phyloP scores from a whole-genome alignment of 2,329 filamentous ascomycete genomes.

The Aspergillus aculeatus region DNA sequence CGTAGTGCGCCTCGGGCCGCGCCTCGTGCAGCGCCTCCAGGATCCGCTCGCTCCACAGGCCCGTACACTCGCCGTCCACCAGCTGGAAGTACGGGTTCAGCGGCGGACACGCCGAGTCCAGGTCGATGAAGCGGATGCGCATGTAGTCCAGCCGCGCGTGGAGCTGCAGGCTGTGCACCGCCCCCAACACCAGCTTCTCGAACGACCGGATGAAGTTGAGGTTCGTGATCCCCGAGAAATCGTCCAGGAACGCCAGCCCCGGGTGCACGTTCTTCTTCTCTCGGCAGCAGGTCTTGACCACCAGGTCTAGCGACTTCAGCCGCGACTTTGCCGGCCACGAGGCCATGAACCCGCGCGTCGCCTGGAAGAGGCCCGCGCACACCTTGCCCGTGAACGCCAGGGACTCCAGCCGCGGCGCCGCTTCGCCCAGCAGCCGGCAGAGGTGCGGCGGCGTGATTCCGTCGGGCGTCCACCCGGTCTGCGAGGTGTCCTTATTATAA shows the following conservation, averaged over 20 bases:
- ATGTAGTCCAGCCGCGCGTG: conserved; percentile 63
- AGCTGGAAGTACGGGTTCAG: conserved; percentile 73
- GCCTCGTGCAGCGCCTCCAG: conserved; percentile 59
- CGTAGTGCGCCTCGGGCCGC: conserved; percentile 59
- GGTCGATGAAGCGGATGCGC: conserved; percentile 71
- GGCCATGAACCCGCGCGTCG: conserved; percentile 53
- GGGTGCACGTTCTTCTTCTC: conserved; percentile 24
- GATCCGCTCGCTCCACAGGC: conserved; percentile 71
- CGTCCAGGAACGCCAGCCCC: conserved; percentile 53
- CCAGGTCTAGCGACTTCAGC: conserved; percentile 67
- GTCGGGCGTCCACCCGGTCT: conserved; percentile 50
- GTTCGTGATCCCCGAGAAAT: conserved; percentile 70
- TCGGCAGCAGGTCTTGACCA: conserved; percentile 73
- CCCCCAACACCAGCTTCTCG: conserved; percentile 65
- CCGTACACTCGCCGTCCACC: conserved; percentile 60
- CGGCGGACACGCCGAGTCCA: conserved; percentile 68
- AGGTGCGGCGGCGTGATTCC: conserved; percentile 60
- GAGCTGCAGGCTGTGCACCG: conserved; percentile 59
- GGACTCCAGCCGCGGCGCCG: conserved; percentile 63
- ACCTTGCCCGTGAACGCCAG: conserved; percentile 71
- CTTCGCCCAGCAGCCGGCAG: conserved; percentile 61
- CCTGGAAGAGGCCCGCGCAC: conserved; percentile 67
- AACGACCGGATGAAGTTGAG: conserved; percentile 71
- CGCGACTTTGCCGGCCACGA: conserved; percentile 38
- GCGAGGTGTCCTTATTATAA: conserved; percentile 63